These are phyloP conservation scores for Melaleuca alternifolia DNA, from an alignment of 345 rosid genomes.

Conservation along the genomic window DNA sequence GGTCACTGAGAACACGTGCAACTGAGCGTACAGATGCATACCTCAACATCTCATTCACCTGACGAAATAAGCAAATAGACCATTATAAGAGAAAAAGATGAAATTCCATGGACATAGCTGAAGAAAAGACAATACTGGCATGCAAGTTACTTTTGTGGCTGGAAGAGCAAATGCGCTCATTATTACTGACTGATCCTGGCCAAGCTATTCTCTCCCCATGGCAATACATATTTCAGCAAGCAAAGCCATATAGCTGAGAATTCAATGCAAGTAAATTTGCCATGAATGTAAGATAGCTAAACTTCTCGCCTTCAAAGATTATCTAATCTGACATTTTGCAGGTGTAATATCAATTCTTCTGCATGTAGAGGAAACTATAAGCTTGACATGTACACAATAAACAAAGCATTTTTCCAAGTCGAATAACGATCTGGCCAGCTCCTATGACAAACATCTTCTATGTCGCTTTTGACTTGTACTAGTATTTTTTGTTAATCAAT, in stretches of 20 bases:
- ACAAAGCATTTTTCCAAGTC: neutral
- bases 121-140: neutral
- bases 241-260: neutral
- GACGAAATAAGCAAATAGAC: constrained; percentile 4
- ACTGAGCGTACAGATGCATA: constrained; percentile 47
- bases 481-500: neutral
- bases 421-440: neutral
- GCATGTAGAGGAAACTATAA: neutral
- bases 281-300: neutral
- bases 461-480: neutral
- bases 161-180: neutral
- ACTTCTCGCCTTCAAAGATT: neutral
- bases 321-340: neutral
- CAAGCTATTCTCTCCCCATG: neutral
- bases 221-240: neutral
- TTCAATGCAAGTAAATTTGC: neutral
- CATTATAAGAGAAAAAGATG: neutral
- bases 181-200: neutral
- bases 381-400: neutral
- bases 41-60: constrained; percentile 73
- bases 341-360: neutral
- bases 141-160: neutral
- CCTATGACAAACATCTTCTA: neutral
- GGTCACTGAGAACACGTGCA: constrained; percentile 55
- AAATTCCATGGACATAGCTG: neutral